Percentiles rank a stretch among this genome's conserved stretches.
Evolutionary conservation across 1,139 yeast species (phyloP).

Genomic region (Nakaseomyces delphensis): DNA sequence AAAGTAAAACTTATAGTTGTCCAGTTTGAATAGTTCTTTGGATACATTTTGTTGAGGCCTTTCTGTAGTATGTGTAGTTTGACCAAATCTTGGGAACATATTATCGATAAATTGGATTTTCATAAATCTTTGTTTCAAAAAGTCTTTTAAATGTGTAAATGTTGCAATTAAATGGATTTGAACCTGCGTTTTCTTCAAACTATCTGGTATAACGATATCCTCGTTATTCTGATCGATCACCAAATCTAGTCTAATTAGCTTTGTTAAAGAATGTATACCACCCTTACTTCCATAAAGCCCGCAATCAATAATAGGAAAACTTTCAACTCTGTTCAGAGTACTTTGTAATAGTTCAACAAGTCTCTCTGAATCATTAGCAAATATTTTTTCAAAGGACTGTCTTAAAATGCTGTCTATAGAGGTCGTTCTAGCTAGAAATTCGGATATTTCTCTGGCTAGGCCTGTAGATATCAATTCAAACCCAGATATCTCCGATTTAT

Average conservation of each 20-base stretch:
- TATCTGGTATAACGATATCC: slow-evolving; percentile 31
- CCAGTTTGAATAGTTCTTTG: slow-evolving; percentile 24
- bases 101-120: slow-evolving; percentile 22
- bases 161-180: slow-evolving; percentile 90
- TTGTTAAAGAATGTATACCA: slow-evolving; percentile 56
- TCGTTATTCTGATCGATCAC: slow-evolving; percentile 26
- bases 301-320: slow-evolving; percentile 61
- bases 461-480: slow-evolving; percentile 72
- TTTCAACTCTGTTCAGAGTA: slow-evolving; percentile 64
- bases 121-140: slow-evolving; percentile 39
- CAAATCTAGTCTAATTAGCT: slow-evolving; percentile 58
- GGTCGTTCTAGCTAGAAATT: slow-evolving; percentile 31
- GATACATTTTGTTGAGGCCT: slow-evolving; percentile 5
- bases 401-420: slow-evolving; percentile 11
- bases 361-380: slow-evolving; percentile 36
- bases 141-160: slow-evolving; percentile 60
- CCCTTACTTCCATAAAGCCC: slow-evolving; percentile 36
- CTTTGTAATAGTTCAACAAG: slow-evolving; percentile 60
- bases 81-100: slow-evolving; percentile 15
- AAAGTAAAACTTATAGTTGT: slow-evolving; percentile 52
- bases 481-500: slow-evolving; percentile 46
- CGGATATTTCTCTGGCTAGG: slow-evolving; percentile 42
- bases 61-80: slow-evolving; percentile 2
- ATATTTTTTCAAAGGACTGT: slow-evolving; percentile 40
- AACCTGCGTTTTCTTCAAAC: slow-evolving; percentile 40